Percentiles rank a stretch among this genome's conserved stretches.
These are phyloP conservation scores for Mortierella sp. DNA, from an alignment of 371 early-diverging fungal species.

Conservation along the genomic window DNA sequence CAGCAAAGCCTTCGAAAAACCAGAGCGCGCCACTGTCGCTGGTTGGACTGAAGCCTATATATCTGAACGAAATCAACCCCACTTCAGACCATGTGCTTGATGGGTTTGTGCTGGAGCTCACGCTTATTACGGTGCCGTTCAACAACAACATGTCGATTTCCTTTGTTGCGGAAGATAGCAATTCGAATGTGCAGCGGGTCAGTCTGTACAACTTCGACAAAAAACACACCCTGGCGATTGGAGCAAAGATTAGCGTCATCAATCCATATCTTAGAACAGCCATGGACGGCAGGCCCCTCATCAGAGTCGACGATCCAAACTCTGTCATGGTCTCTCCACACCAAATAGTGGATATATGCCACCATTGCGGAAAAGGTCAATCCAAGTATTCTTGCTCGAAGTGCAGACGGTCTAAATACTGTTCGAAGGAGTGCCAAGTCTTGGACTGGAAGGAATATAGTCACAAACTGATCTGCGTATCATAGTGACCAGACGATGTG, in stretches of 20 bases:
- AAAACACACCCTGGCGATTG: conserved; percentile 29
- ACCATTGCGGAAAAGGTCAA: conserved; percentile 38
- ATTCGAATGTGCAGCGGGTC: conserved; percentile 40
- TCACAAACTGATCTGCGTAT: conserved; percentile 34
- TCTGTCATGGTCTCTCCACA: conserved; percentile 41
- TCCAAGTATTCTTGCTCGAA: conserved; percentile 38
- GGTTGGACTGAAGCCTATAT: conserved; percentile 36
- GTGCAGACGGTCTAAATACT: conserved; percentile 34
- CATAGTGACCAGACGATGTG: conserved; percentile 21
- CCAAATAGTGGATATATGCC: conserved; percentile 44
- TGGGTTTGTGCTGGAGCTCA: conserved; percentile 40
- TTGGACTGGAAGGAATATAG: conserved; percentile 48
- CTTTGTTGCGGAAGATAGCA: conserved; percentile 40
- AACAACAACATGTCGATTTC: conserved; percentile 43
- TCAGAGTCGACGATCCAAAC: conserved; percentile 46
- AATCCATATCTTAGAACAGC: conserved; percentile 39
- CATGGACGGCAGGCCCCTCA: conserved; percentile 39
- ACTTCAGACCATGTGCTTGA: conserved; percentile 37
- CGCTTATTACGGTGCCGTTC: conserved; percentile 39
- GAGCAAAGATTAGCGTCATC: conserved; percentile 38
- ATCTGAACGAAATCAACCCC: conserved; percentile 41
- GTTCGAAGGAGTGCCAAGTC: conserved; percentile 42
- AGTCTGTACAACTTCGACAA: conserved; percentile 48
- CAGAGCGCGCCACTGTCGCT: conserved; percentile 41
- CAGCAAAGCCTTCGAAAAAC: conserved; percentile 41